Evolutionary conservation across 2,329 filamentous ascomycete species (phyloP), one percentile per base, ranked within the genome.

Genomic region (Venturia oleaginea): DNA sequence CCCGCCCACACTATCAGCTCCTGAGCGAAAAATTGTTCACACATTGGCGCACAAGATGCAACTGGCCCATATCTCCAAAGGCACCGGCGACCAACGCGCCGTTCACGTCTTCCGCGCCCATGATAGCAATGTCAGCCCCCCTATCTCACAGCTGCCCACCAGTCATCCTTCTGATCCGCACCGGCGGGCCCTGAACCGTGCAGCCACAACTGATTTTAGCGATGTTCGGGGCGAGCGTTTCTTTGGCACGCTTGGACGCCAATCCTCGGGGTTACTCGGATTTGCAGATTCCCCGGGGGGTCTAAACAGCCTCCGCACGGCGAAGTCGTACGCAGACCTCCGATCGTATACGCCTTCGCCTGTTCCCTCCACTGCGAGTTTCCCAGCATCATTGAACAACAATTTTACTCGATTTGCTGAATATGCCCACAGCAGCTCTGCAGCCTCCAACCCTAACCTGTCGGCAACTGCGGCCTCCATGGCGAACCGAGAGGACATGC

Each of bases 131-230:
- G 76, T 86, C 65, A 87, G 85, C 75, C 85, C 85, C 19, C 84
- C 85, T 1, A 78, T 85, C 73, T 80, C 81, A n/a, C 80, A 83
- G 61, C 87, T 79, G 80, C 87, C 80, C 71, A 80, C 74, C 1
- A 86, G 86, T 65, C 87, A 89, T 65, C 85, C 86, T 27, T 80
- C 86, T 61, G 91, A 96, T 68, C 86, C 89, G 64, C 87, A 91
- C 70, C 88, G 93, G 69, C 89, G 93, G 66, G 89, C 88, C 4
- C 80, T 99, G 42, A 96, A 92, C 78, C 88, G 94, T 67, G 92
- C 94, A 19, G 94, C 94, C n/a, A 97, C 94, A 2, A 96, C 95
- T 69, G 94, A 97, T 76, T 97, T 97, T 76, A 92, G 90, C 68
- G 89, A 92, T 67, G 86, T 90, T 62, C 84, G 90, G 63, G 89